A percentile compares a stretch with the other conserved stretches of the same genome.
Evolutionary conservation across 2,329 filamentous ascomycete species (phyloP).

Genomic region (Paramyrothecium sp.): DNA sequence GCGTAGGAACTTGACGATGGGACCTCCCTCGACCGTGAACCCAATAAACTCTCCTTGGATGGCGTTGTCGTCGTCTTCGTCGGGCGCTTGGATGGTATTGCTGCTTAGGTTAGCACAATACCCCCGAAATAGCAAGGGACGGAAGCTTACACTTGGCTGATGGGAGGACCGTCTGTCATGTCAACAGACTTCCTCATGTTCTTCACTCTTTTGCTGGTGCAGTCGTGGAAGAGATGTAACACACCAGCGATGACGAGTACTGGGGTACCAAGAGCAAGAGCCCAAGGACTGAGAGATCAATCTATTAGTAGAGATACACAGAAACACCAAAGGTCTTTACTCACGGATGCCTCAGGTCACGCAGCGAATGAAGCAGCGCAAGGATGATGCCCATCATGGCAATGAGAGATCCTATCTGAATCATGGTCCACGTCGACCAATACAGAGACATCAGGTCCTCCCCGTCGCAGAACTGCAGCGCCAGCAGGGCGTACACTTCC

Average conservation of each 20-base stretch:
- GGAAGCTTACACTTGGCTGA: constrained; percentile 44
- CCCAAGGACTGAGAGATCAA: constrained; percentile 45
- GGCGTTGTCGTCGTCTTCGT: constrained; percentile 31
- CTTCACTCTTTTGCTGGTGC: constrained; percentile 32
- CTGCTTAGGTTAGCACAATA: constrained; percentile 18
- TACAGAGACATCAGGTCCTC: constrained; percentile 60
- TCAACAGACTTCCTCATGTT: constrained; percentile 20
- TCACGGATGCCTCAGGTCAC: constrained; percentile 50
- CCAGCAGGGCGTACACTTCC: constrained; percentile 53
- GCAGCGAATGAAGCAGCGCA: constrained; percentile 48
- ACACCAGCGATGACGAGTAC: constrained; percentile 57
- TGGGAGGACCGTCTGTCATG: constrained; percentile 27
- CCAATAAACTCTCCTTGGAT: constrained; percentile 37
- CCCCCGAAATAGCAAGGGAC: not conserved
- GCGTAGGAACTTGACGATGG: constrained; percentile 43
- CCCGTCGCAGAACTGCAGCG: constrained; percentile 58
- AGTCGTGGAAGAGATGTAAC: constrained; percentile 46
- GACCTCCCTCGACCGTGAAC: constrained; percentile 43
- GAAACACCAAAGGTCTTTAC: constrained; percentile 16
- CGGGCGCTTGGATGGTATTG: constrained; percentile 34
- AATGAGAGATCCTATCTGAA: constrained; percentile 57
- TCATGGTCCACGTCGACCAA: constrained; percentile 61
- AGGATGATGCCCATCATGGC: constrained; percentile 58
- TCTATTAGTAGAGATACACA: constrained; percentile 4
- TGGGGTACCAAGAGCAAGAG: constrained; percentile 57